phyloP scores from a whole-genome alignment of 108 stramenopile genomes.

The Skeletonema costatum region DNA sequence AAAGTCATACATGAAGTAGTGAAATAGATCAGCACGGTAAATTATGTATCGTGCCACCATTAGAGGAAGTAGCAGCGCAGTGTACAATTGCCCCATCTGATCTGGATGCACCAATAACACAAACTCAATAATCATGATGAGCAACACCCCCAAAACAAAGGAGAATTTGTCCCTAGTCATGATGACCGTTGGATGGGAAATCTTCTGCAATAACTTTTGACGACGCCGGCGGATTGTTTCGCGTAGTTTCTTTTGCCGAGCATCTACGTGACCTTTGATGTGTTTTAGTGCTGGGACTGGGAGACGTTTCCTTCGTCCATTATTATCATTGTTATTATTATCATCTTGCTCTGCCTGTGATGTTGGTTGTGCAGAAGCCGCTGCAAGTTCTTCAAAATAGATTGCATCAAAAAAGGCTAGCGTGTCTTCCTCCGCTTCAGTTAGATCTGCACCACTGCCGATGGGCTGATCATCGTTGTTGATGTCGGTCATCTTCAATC shows the following conservation, averaged over 20 bases:
- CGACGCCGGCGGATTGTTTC: constrained; percentile 25
- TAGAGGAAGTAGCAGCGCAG: constrained; percentile 37
- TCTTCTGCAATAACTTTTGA: constrained; percentile 5
- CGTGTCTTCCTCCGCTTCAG: background rate
- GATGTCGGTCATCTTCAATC: background rate
- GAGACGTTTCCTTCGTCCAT: background rate
- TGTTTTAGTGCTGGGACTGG: background rate
- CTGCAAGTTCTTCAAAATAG: constrained; percentile 2
- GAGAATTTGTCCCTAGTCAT: constrained; percentile 51
- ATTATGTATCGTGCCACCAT: constrained; percentile 49
- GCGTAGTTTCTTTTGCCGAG: constrained; percentile 24
- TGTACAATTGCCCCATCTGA: constrained; percentile 36
- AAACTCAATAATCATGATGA: constrained; percentile 52
- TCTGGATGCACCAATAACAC: constrained; percentile 34
- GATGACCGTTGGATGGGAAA: constrained; percentile 37
- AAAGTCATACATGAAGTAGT: constrained; percentile 62
- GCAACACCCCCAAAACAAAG: constrained; percentile 47
- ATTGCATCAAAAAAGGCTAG: background rate
- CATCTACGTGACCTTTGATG: constrained; percentile 16
- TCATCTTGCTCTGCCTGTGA: background rate
- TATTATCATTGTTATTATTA: background rate
- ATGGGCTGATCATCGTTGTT: background rate
- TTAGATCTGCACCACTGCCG: background rate
- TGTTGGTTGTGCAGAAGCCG: background rate
- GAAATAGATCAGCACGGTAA: constrained; percentile 39